phyloP scores from a whole-genome alignment of 352 stramenopile species.

The Halophytophthora polymorphica region DNA sequence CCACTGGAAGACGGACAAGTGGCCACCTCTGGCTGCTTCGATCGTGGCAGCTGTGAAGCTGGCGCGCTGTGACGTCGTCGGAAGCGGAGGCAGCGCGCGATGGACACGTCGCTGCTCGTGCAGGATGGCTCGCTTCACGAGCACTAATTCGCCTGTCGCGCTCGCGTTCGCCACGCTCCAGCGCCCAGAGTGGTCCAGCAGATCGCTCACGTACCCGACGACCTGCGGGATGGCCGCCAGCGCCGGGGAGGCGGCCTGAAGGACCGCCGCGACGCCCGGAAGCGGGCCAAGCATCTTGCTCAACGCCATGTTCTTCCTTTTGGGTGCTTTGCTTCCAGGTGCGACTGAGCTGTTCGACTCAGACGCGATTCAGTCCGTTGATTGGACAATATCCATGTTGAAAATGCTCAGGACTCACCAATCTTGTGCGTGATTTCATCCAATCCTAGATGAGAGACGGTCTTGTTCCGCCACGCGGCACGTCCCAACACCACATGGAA shows the following conservation, averaged over 20 bases:
- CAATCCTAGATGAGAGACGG: too few species aligned
- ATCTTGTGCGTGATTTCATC: too few species aligned
- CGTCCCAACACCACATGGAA: too few species aligned
- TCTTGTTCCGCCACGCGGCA: too few species aligned
- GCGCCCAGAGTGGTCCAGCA: slow-evolving; percentile 24
- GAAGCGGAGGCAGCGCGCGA: slow-evolving; percentile 11
- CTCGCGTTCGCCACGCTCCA: slow-evolving; percentile 28
- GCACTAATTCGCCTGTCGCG: slow-evolving; percentile 17
- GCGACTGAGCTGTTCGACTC: too few species aligned
- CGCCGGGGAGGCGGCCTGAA: slow-evolving; percentile 21
- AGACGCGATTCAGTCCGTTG: too few species aligned
- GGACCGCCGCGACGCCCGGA: slow-evolving; percentile 15
- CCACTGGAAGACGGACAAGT: slow-evolving; percentile 23
- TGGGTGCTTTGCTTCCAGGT: too few species aligned
- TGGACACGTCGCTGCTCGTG: slow-evolving; percentile 16
- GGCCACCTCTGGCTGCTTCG: slow-evolving; percentile 19
- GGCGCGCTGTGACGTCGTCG: slow-evolving; percentile 11
- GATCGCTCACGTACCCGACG: slow-evolving; percentile 13
- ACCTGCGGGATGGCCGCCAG: slow-evolving; percentile 26
- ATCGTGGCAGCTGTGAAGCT: slow-evolving; percentile 14
- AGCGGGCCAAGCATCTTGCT: slow-evolving; percentile 7
- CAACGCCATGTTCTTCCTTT: too few species aligned
- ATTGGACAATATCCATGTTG: too few species aligned
- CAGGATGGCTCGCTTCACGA: slow-evolving; percentile 25
- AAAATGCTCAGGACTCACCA: too few species aligned